Conservation (phyloP, 1,139 yeast genomes). For the Yarrowia galli region DNA sequence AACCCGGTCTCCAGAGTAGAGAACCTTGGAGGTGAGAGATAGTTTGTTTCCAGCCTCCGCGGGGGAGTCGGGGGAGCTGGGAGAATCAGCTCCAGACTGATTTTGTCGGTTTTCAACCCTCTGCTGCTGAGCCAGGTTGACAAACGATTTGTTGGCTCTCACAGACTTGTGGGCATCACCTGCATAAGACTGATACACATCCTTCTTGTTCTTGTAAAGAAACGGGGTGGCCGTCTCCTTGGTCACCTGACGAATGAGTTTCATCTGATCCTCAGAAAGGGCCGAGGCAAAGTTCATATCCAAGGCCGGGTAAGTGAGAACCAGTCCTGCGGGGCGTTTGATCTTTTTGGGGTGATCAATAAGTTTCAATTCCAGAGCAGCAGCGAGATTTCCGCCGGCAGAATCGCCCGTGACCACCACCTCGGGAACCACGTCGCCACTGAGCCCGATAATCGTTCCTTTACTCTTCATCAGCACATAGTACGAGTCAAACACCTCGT, state of each 20-base stretch:
- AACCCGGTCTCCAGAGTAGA: conserved; percentile 42
- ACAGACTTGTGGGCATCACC: conserved; percentile 36
- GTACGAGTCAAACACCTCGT: conserved; percentile 54
- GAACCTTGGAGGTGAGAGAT: conserved; percentile 42
- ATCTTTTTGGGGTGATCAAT: conserved; percentile 39
- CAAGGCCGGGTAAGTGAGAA: conserved; percentile 43
- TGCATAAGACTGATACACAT: conserved; percentile 39
- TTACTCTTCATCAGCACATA: conserved; percentile 43
- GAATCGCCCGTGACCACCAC: conserved; percentile 43
- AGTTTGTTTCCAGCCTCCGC: conserved; percentile 37
- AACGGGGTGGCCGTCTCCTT: conserved; percentile 40
- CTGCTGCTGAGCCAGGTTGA: conserved; percentile 17
- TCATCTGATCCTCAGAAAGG: conserved; percentile 42
- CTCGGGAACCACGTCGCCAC: conserved; percentile 41
- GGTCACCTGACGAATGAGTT: conserved; percentile 42
- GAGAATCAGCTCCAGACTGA: no score
- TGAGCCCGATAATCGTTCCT: conserved; percentile 42
- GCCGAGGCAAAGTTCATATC: conserved; percentile 42
- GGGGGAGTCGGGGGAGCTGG: no score
- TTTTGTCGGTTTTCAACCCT: no score
- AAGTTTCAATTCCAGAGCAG: conserved; percentile 42
- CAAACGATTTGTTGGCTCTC: conserved; percentile 28
- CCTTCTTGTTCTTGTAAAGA: conserved; percentile 40
- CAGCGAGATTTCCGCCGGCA: conserved; percentile 43
- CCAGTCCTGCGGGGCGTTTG: conserved; percentile 39